Percentiles rank a stretch among this genome's conserved stretches.
These are phyloP conservation scores for Rhipidocladum racemiflorum DNA, from an alignment of 176 grass and related monocot species.

Conservation along the genomic window DNA sequence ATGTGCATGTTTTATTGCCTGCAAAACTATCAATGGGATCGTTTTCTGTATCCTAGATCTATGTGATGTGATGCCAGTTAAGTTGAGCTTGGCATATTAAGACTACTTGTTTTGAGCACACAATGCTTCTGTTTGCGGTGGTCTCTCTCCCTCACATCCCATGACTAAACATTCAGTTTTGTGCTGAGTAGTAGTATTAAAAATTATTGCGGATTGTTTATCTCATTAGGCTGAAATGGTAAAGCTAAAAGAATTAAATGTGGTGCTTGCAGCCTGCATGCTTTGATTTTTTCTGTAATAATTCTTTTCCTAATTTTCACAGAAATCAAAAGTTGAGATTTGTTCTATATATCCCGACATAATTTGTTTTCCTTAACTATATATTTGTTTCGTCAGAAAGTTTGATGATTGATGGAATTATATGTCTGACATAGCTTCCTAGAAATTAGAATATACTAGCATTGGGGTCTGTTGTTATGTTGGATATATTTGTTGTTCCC, in stretches of 20 bases:
- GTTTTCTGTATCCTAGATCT: background rate
- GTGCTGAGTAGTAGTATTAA: background rate
- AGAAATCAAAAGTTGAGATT: constrained; percentile 9
- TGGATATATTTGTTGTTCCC: constrained; percentile 16
- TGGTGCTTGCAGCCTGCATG: background rate
- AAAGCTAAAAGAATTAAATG: background rate
- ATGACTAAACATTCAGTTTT: background rate
- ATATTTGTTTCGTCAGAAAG: constrained; percentile 23
- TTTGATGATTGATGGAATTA: constrained; percentile 7
- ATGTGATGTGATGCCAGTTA: background rate
- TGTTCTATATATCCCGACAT: constrained; percentile 16
- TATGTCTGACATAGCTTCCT: constrained; percentile 3
- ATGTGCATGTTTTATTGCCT: background rate
- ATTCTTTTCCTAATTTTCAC: background rate
- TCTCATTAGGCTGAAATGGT: background rate
- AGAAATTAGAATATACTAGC: constrained; percentile 8
- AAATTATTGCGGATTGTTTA: background rate
- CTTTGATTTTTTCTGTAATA: background rate
- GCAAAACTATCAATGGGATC: background rate
- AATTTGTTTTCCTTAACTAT: background rate
- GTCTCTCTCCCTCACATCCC: background rate
- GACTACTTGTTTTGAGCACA: constrained; percentile 18
- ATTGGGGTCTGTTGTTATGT: background rate
- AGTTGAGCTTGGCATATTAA: background rate
- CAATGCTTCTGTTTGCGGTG: background rate